Base-by-base conservation (phyloP, 2,329 filamentous ascomycete genomes). In the Exophiala aquamarina region DNA sequence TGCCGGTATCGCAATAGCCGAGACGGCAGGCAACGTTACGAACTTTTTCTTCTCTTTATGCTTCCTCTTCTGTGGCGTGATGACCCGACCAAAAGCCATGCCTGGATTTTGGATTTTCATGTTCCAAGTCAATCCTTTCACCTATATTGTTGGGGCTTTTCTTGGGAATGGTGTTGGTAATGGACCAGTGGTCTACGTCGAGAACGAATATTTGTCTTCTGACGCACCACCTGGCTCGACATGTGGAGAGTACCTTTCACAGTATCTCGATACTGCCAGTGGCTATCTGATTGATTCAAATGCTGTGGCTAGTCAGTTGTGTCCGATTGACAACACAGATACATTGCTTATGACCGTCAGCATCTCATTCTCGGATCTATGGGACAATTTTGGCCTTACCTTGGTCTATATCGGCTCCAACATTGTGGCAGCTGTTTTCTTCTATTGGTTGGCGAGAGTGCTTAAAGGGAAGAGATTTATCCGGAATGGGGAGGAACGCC, bases 111-210 rank as follows among this genome's bases (percentile, higher is more conserved):
- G 86, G 86, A 80, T 81, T 52, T 89, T 87, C 69, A 88, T 89
- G 84, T 86, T 88, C 65, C 81, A 85, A 37, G 70, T 90, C 39
- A 89, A 84, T 0, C 89, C 90, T 0, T 87, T 95, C 58, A 90
- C 86, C 0, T 95, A 95, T 64, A 72, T 92, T 10, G 80, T 92
- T 21, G 77, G 77, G 6, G 87, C 83, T n/a, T 82, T 95, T 70
- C 65, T 92, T 0, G 77, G 83, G 0, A 79, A 78, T 1, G 87
- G 80, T 2, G 70, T 95, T 4, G 86, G 86, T 36, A 83, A 86
- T 58, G 81, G 79, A 0, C 38, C 69, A 0, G 82, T 92, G 18
- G 56, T 64, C 0, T 95, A 90, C 65, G 80, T 86, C 0, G 55
- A 64, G 4, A 86, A 85, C 61, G 90, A 95, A 64, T 76, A 80